Evolutionary conservation across 2,329 filamentous ascomycete species (phyloP).

Genomic region (Paecilomyces sp.): DNA sequence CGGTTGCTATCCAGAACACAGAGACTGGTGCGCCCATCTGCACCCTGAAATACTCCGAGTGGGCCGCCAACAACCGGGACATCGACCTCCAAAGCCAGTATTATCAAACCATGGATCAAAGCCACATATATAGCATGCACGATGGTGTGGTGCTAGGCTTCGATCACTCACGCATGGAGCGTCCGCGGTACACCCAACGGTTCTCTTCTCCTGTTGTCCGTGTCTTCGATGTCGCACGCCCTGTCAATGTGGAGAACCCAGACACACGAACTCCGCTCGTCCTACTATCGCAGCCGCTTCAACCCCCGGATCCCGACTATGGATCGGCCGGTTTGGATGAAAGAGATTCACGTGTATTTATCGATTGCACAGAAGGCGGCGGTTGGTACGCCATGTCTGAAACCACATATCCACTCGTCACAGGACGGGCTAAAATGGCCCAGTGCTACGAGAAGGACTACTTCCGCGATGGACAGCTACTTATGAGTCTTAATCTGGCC

Average conservation of each 20-base stretch:
- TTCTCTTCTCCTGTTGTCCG: conserved; percentile 73
- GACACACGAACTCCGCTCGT: conserved; percentile 64
- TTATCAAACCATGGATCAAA: conserved; percentile 69
- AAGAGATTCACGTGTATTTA: conserved; percentile 63
- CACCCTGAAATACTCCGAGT: conserved; percentile 88
- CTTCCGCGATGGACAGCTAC: conserved; percentile 26
- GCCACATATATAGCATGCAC: conserved; percentile 80
- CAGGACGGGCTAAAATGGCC: conserved; percentile 57
- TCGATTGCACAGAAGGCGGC: conserved; percentile 79
- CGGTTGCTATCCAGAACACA: conserved; percentile 71
- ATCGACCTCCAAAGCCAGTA: conserved; percentile 82
- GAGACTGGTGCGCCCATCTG: conserved; percentile 70
- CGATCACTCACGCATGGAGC: conserved; percentile 54
- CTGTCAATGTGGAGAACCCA: conserved; percentile 56
- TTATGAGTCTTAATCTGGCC: conserved; percentile 29
- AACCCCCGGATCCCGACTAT: conserved; percentile 46
- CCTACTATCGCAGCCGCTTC: conserved; percentile 75
- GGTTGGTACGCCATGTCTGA: conserved; percentile 95
- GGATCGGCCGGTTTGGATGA: conserved; percentile 35
- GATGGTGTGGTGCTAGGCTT: conserved; percentile 80
- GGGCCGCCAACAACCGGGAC: conserved; percentile 88
- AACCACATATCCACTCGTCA: conserved; percentile 73
- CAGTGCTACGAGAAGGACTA: conserved; percentile 51
- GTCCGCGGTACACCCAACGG: conserved; percentile 59
- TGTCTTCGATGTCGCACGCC: conserved; percentile 81